Evolutionary conservation across 192 early-diverging fungal genomes (phyloP).

Genomic region (Lobulomyces angularis): DNA sequence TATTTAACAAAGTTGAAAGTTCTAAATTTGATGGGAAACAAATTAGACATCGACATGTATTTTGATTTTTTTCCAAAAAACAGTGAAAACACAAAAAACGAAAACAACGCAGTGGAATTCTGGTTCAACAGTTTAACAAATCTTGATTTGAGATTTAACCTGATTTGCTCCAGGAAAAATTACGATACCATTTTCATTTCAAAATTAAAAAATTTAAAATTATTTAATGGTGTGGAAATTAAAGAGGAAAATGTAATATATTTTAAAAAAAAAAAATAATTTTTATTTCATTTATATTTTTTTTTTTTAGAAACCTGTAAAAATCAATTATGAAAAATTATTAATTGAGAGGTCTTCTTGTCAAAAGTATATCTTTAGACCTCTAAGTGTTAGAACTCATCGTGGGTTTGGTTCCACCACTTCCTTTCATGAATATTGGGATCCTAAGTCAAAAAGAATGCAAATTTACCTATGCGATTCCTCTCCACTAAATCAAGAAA

Average conservation of each 20-base stretch:
- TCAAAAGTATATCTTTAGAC: slow-evolving; percentile 38
- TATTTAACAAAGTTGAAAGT: slow-evolving; percentile 6
- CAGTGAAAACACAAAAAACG: too few species aligned
- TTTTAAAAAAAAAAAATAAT: not conserved
- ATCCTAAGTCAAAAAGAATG: slow-evolving; percentile 10
- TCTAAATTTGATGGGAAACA: slow-evolving; percentile 25
- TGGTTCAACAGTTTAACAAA: too few species aligned
- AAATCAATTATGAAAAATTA: slow-evolving; percentile 2
- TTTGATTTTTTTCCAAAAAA: not conserved
- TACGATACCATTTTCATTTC: slow-evolving; percentile 7
- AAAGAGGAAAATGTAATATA: not conserved
- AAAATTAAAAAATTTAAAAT: slow-evolving; percentile 1
- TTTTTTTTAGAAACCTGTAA: slow-evolving; percentile 1
- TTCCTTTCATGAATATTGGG: slow-evolving; percentile 32
- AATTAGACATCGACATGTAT: slow-evolving; percentile 3
- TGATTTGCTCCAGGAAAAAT: slow-evolving; percentile 23
- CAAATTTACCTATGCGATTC: not conserved
- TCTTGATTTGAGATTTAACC: slow-evolving; percentile 33
- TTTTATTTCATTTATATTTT: not conserved
- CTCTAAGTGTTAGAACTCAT: slow-evolving; percentile 33
- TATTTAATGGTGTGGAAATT: slow-evolving; percentile 8
- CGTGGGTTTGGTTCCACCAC: slow-evolving; percentile 33
- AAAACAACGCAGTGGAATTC: too few species aligned
- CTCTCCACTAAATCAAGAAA: slow-evolving; percentile 3
- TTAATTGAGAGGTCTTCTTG: slow-evolving; percentile 22